Percentiles rank a stretch among this genome's conserved stretches.
Evolutionary conservation across 179 eudicot species (phyloP).

Genomic region (Spergularia azorica): DNA sequence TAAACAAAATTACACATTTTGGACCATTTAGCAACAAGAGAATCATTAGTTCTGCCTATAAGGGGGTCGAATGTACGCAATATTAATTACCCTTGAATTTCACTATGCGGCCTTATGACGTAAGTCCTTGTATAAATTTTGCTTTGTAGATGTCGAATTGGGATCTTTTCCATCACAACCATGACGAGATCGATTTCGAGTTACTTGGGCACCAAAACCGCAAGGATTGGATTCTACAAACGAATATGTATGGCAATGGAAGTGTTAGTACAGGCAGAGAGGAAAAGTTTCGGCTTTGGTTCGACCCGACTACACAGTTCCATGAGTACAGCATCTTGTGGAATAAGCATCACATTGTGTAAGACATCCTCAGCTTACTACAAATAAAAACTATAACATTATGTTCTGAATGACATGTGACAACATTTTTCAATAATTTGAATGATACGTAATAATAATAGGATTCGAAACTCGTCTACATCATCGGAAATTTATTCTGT

Average conservation of each 20-base stretch:
- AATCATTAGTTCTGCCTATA: too few species aligned
- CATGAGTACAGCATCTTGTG: conserved; percentile 86
- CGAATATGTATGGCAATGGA: conserved; percentile 93
- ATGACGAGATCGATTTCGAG: conserved; percentile 92
- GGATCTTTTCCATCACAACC: conserved; percentile 68
- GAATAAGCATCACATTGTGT: conserved; percentile 91
- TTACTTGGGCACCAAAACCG: conserved; percentile 79
- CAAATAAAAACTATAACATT: background rate
- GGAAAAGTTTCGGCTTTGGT: conserved; percentile 87
- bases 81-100: too few species aligned
- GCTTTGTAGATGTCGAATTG: conserved; percentile 67
- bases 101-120: too few species aligned
- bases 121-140: background rate
- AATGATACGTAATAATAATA: too few species aligned
- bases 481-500: too few species aligned
- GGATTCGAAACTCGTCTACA: too few species aligned
- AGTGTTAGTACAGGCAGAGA: conserved; percentile 80
- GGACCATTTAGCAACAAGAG: too few species aligned
- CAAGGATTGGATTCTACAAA: conserved; percentile 79
- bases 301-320: conserved; percentile 70
- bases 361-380: conserved; percentile 28
- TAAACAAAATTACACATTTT: too few species aligned
- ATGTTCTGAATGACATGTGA: too few species aligned
- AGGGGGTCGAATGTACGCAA: background rate
- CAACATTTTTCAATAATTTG: too few species aligned